Evolutionary conservation across 2,329 filamentous ascomycete genomes (phyloP).

Genomic region (Orbilia blumenaviensis): DNA sequence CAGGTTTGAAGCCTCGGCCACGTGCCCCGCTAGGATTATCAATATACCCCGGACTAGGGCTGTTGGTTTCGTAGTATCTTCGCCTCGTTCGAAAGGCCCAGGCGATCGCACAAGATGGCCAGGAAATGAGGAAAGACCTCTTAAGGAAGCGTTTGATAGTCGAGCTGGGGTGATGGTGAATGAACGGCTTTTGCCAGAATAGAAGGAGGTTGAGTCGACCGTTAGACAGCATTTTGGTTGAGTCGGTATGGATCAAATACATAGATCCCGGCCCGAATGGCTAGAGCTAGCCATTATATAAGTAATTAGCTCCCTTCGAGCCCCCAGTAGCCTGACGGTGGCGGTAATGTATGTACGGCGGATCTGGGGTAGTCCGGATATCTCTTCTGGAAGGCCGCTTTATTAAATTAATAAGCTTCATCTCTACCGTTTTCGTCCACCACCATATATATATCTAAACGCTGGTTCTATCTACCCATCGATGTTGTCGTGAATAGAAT

Average conservation of each 20-base stretch:
- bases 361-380: slow-evolving; percentile 38
- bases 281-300: background rate
- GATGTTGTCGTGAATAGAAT: too few species aligned
- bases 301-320: background rate
- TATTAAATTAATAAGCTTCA: too few species aligned
- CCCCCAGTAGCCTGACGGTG: background rate
- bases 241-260: too few species aligned
- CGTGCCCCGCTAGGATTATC: slow-evolving; percentile 39
- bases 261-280: too few species aligned
- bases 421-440: background rate
- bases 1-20: slow-evolving; percentile 40
- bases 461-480: too few species aligned
- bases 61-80: too few species aligned
- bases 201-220: background rate
- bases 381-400: background rate
- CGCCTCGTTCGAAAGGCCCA: background rate
- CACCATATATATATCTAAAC: background rate
- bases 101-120: slow-evolving; percentile 8
- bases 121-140: background rate
- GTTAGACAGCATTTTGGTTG: too few species aligned
- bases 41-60: slow-evolving; percentile 1
- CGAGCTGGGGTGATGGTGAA: background rate
- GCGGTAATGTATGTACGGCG: slow-evolving; percentile 6
- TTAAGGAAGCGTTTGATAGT: slow-evolving; percentile 11
- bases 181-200: slow-evolving; percentile 19